Percentiles rank a stretch among this genome's conserved stretches.
Conservation (phyloP, 495 filamentous ascomycete species). For the Aspergillus olivimuriae region DNA sequence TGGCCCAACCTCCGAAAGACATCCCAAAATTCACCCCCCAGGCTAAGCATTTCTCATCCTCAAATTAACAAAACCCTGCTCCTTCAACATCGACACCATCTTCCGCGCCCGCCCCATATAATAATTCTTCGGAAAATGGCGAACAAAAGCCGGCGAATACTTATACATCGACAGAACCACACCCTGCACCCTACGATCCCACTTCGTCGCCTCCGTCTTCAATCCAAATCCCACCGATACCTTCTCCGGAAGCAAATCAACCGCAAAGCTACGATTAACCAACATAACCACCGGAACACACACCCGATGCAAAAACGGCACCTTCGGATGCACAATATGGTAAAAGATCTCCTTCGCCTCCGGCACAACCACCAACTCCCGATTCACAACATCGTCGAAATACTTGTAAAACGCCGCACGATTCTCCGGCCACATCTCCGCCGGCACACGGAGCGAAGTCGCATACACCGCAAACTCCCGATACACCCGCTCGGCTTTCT, state of each 20-base stretch:
- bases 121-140: neutral
- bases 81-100: neutral
- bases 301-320: neutral
- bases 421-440: neutral
- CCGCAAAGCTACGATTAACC: neutral
- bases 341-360: neutral
- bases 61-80: neutral
- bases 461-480: neutral
- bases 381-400: neutral
- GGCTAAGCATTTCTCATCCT: neutral
- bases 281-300: neutral
- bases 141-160: neutral
- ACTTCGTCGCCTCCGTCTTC: neutral
- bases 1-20: neutral
- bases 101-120: neutral
- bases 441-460: neutral
- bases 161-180: neutral
- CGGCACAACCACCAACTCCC: neutral
- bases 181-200: neutral
- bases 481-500: neutral
- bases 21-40: too few species aligned
- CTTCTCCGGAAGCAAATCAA: neutral
- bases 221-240: neutral
- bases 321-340: neutral
- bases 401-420: neutral